These are phyloP conservation scores for Amylocystis lapponica DNA, from an alignment of 768 basidiomycete genomes.

Conservation along the genomic window DNA sequence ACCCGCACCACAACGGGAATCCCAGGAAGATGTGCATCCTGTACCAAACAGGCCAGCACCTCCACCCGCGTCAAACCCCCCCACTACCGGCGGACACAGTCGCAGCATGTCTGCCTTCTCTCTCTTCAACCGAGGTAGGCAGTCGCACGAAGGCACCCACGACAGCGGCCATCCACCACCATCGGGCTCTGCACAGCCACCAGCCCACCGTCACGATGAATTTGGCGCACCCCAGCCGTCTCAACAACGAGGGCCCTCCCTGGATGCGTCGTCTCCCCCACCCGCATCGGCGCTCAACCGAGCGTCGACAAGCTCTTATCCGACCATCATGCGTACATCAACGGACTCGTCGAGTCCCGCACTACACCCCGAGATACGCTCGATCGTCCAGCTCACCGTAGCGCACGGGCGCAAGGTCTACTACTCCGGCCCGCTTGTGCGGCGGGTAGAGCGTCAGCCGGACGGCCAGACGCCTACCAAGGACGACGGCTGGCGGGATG, in stretches of 20 bases:
- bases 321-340: slow-evolving; percentile 20
- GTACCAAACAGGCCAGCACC: slow-evolving; percentile 1
- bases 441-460: slow-evolving; percentile 69
- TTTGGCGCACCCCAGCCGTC: neutral
- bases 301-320: slow-evolving; percentile 5
- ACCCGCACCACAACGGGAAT: slow-evolving; percentile 6
- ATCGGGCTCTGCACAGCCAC: neutral
- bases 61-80: slow-evolving; percentile 5
- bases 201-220: neutral
- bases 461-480: slow-evolving; percentile 66
- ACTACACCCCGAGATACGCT: slow-evolving; percentile 79
- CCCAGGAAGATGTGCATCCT: slow-evolving; percentile 5
- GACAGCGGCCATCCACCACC: neutral
- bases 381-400: slow-evolving; percentile 65
- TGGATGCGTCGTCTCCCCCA: slow-evolving; percentile 1
- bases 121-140: slow-evolving; percentile 4
- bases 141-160: neutral
- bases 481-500: slow-evolving; percentile 77
- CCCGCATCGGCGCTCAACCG: slow-evolving; percentile 5
- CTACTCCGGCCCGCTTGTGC: slow-evolving; percentile 78
- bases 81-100: slow-evolving; percentile 3
- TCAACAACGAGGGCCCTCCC: neutral
- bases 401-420: slow-evolving; percentile 84
- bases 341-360: slow-evolving; percentile 20
- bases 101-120: slow-evolving; percentile 13